Evolutionary conservation across 768 basidiomycete species (phyloP).

Genomic region (Lactarius vividus): DNA sequence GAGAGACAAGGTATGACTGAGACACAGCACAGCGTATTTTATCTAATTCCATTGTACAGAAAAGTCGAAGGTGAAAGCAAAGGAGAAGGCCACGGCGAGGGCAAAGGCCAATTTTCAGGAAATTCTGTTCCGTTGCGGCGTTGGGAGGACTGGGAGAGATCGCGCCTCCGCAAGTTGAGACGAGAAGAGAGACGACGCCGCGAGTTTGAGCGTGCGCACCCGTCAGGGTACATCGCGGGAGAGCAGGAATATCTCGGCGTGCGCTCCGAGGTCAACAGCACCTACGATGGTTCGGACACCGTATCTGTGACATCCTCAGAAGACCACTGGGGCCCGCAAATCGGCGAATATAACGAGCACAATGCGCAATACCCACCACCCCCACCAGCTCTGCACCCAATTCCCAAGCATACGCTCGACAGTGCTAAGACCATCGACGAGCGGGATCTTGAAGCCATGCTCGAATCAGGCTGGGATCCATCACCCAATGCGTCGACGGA

Average conservation of each 20-base stretch:
- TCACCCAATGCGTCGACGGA: constrained; percentile 44
- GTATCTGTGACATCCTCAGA: constrained; percentile 82
- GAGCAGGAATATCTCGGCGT: constrained; percentile 64
- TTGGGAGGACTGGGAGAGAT: constrained; percentile 99
- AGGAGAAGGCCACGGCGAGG: constrained; percentile 72
- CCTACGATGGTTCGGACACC: constrained; percentile 79
- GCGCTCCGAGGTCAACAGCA: constrained; percentile 47
- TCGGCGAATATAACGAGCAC: constrained; percentile 93
- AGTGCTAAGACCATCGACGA: constrained; percentile 53
- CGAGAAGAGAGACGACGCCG: constrained; percentile 79
- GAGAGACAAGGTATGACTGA: constrained; percentile 81
- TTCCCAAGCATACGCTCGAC: constrained; percentile 40
- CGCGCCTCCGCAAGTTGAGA: constrained; percentile 83
- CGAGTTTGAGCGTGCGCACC: constrained; percentile 79
- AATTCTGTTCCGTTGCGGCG: constrained; percentile 84
- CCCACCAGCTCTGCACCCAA: constrained; percentile 59
- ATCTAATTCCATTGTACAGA: constrained; percentile 42
- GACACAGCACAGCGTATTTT: background rate
- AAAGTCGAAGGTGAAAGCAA: constrained; percentile 93
- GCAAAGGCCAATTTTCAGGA: constrained; percentile 49
- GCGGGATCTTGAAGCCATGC: constrained; percentile 86
- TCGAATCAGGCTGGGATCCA: constrained; percentile 85
- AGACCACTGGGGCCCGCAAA: constrained; percentile 93
- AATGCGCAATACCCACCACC: constrained; percentile 77
- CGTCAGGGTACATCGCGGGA: constrained; percentile 59